phyloP scores from a whole-genome alignment of 2,329 filamentous ascomycete genomes.

The Trichophyton verrucosum region DNA sequence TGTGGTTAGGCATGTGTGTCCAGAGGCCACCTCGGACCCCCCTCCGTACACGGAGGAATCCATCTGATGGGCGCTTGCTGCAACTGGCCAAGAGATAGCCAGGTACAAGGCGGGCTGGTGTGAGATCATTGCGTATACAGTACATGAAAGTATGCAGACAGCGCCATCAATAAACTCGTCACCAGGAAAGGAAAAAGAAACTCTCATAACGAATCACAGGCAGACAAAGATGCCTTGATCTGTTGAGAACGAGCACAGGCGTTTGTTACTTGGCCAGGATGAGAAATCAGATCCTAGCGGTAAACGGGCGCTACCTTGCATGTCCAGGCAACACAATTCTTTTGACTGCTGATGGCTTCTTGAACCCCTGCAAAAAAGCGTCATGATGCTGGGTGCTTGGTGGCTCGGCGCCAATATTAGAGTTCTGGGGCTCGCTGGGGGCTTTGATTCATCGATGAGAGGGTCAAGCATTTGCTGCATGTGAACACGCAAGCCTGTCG shows the following conservation, averaged over 20 bases:
- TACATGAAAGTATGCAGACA: background rate
- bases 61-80: background rate
- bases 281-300: background rate
- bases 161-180: background rate
- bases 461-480: background rate
- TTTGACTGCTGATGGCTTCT: background rate
- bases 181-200: background rate
- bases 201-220: background rate
- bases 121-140: background rate
- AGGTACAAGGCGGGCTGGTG: background rate
- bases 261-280: background rate
- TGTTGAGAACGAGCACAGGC: background rate
- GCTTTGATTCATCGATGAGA: background rate
- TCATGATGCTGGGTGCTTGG: background rate
- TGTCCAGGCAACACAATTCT: background rate
- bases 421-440: background rate
- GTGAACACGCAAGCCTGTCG: background rate
- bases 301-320: background rate
- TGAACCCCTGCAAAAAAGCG: background rate
- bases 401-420: background rate
- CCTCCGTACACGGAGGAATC: background rate
- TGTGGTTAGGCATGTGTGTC: background rate
- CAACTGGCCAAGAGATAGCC: background rate
- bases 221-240: background rate
- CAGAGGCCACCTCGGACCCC: background rate